A percentile compares a stretch with the other conserved stretches of the same genome.
These are phyloP conservation scores for Arctostaphylos glauca DNA, from an alignment of 148 eudicot species.

Conservation along the genomic window DNA sequence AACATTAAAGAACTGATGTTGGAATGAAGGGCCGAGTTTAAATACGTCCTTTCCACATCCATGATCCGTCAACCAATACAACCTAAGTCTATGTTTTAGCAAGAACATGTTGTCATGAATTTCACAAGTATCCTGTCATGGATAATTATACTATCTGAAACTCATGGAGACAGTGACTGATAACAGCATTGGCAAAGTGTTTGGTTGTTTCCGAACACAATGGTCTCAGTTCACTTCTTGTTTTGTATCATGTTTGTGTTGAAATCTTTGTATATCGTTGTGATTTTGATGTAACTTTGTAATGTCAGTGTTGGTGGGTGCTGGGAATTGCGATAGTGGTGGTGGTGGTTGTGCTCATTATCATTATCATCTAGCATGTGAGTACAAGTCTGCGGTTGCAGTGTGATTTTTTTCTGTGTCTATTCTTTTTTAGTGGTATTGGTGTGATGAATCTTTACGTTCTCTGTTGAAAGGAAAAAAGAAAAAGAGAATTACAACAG, in stretches of 20 bases:
- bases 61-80: not conserved
- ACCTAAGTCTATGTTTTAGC: not conserved
- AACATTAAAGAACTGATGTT: not conserved
- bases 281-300: not conserved
- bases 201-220: conserved; percentile 9
- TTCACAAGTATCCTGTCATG: not conserved
- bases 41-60: not conserved
- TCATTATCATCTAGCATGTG: conserved; percentile 39
- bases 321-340: conserved; percentile 41
- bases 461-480: not conserved
- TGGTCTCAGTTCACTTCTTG: not conserved
- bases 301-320: conserved; percentile 66
- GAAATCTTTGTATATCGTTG: not conserved
- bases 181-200: not conserved
- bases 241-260: not conserved
- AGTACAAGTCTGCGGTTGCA: conserved; percentile 18
- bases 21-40: not conserved
- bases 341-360: conserved; percentile 40
- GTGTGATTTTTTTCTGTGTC: not conserved
- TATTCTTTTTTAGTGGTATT: not conserved
- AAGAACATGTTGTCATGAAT: not conserved
- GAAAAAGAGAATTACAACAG: not conserved
- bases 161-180: not conserved
- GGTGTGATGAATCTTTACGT: not conserved
- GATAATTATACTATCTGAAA: not conserved